Evolutionary conservation across 306 rosid genomes (phyloP), one percentile per base, ranked within the genome.

Genomic region (Cucurbita pepo): DNA sequence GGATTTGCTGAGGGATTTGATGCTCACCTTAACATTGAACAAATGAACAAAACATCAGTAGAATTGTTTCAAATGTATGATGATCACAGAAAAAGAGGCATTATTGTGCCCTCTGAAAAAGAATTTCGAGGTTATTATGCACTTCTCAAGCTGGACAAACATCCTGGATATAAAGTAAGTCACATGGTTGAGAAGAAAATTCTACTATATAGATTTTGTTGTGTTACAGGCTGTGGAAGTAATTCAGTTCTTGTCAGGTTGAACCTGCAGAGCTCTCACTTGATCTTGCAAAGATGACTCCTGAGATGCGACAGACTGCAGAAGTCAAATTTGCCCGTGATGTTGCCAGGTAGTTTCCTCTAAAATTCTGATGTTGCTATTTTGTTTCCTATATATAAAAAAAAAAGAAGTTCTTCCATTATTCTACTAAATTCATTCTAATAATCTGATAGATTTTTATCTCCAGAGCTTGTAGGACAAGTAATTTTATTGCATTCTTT

Each of bases 241-340:
- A 81, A 82, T 71, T 21, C 76, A 62, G 77, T 79, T 84, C 40
- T 65, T 80, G 36, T 80, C 84, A 91, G 99, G 99, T 94, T 87
- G 97, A 94, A 88, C 96, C 99, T 75, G 96, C 95, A 77, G 99
- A 94, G 91, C 96, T 94, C 80, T 94, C 99, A 34, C 97, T 91
- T 54, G 99, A 94, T 86, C 97, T 94, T 85, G 96, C 99, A 56
- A 87, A 91, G 89, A 94, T 94, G 99, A 85, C 97, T 73, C 90
- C 97, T 18, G 96, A 86, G 81, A 91, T 86, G 80, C 85, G 99
- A 88, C 97, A 91, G 76, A 84, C 97, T 59, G 83, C 91, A 21
- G 97, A 94, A 85, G 92, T 94, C 77, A 81, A 84, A 78, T 94
- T 94, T 86, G 97, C 99, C 67, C 96, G 99, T 69, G 85, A 81